Evolutionary conservation across 2,329 filamentous ascomycete genomes (phyloP).

Genomic region (Laburnicola sp.): DNA sequence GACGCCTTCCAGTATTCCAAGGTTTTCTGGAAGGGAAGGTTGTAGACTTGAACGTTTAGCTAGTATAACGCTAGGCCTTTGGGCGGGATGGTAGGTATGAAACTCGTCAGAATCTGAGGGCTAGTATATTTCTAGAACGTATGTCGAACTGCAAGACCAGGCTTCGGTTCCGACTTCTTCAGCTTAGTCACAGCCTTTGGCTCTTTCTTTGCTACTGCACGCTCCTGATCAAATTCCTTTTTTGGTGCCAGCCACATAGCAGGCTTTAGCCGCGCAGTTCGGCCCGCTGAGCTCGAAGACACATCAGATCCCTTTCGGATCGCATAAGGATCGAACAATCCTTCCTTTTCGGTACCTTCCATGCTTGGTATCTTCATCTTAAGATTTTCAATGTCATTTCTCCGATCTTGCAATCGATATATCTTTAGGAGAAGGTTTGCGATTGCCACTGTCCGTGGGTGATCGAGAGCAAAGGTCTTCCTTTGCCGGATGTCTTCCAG

Average conservation of each 20-base stretch:
- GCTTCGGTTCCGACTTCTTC: no score
- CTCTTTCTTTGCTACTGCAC: not conserved
- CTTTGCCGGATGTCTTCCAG: slow-evolving; percentile 12
- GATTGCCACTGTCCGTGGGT: slow-evolving; percentile 13
- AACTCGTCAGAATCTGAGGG: no score
- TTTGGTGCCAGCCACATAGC: not conserved
- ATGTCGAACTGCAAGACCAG: no score
- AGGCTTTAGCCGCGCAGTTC: not conserved
- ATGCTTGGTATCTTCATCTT: slow-evolving; percentile 8
- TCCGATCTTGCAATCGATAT: slow-evolving; percentile 9
- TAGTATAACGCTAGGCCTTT: no score
- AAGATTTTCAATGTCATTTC: slow-evolving; percentile 2
- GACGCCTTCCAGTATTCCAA: no score
- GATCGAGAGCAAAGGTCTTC: slow-evolving; percentile 7
- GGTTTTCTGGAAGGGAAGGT: no score
- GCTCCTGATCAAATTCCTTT: not conserved
- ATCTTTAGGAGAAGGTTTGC: slow-evolving; percentile 11
- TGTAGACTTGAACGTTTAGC: no score
- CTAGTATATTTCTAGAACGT: no score
- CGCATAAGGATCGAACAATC: slow-evolving; percentile 13
- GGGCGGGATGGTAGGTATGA: no score
- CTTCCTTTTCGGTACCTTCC: slow-evolving; percentile 2
- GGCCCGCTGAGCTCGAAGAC: not conserved
- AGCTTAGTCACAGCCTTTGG: no score
- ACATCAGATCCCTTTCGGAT: slow-evolving; percentile 10